phyloP scores from a whole-genome alignment of 2,329 filamentous ascomycete species.

The Cercospora berteroae region DNA sequence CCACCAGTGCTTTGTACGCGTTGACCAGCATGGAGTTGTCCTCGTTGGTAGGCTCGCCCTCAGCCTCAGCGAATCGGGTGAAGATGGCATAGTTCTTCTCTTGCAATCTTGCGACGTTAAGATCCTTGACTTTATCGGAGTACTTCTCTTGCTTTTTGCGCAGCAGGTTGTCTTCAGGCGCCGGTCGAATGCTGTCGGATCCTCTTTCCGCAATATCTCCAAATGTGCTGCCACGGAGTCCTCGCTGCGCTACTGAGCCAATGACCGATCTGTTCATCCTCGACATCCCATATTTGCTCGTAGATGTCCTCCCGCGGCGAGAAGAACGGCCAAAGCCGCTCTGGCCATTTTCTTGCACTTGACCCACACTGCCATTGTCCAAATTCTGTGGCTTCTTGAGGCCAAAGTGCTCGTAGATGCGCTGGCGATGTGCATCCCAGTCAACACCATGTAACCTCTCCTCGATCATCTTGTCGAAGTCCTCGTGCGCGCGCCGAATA shows the following conservation, averaged over 20 bases:
- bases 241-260: constrained; percentile 66
- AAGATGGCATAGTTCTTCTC: constrained; percentile 70
- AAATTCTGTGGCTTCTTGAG: constrained; percentile 54
- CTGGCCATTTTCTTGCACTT: constrained; percentile 24
- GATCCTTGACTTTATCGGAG: constrained; percentile 71
- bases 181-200: constrained; percentile 45
- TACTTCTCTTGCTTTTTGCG: constrained; percentile 83
- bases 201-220: constrained; percentile 50
- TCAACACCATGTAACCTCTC: constrained; percentile 85
- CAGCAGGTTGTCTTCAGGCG: constrained; percentile 71
- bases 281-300: constrained; percentile 64
- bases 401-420: constrained; percentile 95
- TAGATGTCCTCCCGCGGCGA: constrained; percentile 42
- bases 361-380: constrained; percentile 36
- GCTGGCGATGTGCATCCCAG: constrained; percentile 89
- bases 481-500: constrained; percentile 77
- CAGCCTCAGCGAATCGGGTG: constrained; percentile 71
- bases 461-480: constrained; percentile 92
- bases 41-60: constrained; percentile 66
- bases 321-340: constrained; percentile 55
- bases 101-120: constrained; percentile 71
- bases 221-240: constrained; percentile 36
- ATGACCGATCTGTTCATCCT: constrained; percentile 81
- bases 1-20: constrained; percentile 76
- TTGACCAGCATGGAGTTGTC: constrained; percentile 64